These are phyloP conservation scores for Rasamsonia emersonii DNA, from an alignment of 2,329 filamentous ascomycete genomes.

Conservation along the genomic window DNA sequence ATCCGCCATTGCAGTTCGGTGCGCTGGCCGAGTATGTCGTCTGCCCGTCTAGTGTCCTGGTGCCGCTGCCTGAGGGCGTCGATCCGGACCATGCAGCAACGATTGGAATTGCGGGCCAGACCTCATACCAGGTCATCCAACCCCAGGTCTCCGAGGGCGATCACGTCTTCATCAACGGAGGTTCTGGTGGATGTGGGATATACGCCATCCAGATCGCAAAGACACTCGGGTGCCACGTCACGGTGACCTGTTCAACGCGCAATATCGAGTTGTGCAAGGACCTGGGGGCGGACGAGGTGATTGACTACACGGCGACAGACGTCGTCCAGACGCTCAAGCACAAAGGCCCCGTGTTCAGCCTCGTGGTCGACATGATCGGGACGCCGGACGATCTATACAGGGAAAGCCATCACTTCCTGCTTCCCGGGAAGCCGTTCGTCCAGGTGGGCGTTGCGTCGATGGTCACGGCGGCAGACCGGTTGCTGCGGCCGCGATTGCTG, in stretches of 20 bases:
- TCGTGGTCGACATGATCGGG: conserved; percentile 53
- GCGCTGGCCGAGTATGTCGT: conserved; percentile 38
- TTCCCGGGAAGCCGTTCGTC: conserved; percentile 42
- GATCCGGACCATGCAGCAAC: conserved; percentile 33
- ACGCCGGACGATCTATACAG: conserved; percentile 44
- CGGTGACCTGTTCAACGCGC: conserved; percentile 47
- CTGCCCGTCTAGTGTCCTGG: conserved; percentile 23
- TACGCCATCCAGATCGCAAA: conserved; percentile 59
- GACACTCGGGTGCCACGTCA: conserved; percentile 50
- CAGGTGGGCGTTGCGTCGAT: conserved; percentile 40
- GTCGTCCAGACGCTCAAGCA: conserved; percentile 39
- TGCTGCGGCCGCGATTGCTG: conserved; percentile 38
- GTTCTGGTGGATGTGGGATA: conserved; percentile 53
- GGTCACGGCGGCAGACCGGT: conserved; percentile 25
- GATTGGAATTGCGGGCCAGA: conserved; percentile 39
- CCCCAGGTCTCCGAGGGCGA: conserved; percentile 42
- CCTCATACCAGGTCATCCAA: conserved; percentile 42
- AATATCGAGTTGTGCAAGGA: conserved; percentile 50
- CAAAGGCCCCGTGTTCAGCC: conserved; percentile 42
- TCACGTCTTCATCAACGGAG: conserved; percentile 57
- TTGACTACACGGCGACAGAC: conserved; percentile 50
- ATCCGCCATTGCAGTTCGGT: conserved; percentile 28
- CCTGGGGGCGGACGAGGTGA: conserved; percentile 55
- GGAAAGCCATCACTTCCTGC: conserved; percentile 43
- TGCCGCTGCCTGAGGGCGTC: conserved; percentile 37